Percentiles rank a stretch among this genome's conserved stretches.
phyloP scores from a whole-genome alignment of 2,329 filamentous ascomycete genomes.

The Colletotrichum acutatum region DNA sequence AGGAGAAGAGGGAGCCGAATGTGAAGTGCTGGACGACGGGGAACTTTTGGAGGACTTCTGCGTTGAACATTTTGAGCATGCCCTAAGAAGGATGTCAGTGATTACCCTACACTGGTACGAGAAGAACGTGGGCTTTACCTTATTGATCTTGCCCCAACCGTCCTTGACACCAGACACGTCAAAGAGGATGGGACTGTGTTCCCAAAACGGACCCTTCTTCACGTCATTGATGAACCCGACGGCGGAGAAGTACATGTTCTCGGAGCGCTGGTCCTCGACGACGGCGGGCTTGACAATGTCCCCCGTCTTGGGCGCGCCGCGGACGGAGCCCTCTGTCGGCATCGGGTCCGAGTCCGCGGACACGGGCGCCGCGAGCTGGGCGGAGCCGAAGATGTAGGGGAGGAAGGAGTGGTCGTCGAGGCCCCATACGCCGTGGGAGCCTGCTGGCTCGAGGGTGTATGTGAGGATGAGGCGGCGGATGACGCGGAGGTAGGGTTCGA shows the following conservation, averaged over 20 bases:
- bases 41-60: conserved; percentile 95
- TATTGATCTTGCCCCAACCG: conserved; percentile 99
- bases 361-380: conserved; percentile 85
- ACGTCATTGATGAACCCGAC: conserved; percentile 98
- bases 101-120: neutral
- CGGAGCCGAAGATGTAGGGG: conserved; percentile 94
- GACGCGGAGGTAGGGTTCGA: conserved; percentile 88
- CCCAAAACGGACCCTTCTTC: conserved; percentile 96
- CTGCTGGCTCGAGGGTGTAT: conserved; percentile 94
- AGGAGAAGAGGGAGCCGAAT: conserved; percentile 84
- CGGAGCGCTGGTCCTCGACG: conserved; percentile 72
- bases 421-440: conserved; percentile 97
- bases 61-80: conserved; percentile 99
- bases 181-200: conserved; percentile 90
- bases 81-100: conserved; percentile 63
- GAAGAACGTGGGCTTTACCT: conserved; percentile 54
- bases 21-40: conserved; percentile 98
- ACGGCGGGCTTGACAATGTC: conserved; percentile 73
- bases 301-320: conserved; percentile 75
- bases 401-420: conserved; percentile 97
- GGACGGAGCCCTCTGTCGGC: conserved; percentile 82
- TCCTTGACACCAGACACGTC: conserved; percentile 92
- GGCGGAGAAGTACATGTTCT: conserved; percentile 93
- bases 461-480: conserved; percentile 86
- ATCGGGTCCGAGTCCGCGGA: conserved; percentile 67